phyloP scores from a whole-genome alignment of 2,329 filamentous ascomycete genomes.

The Lizonia empirigonia region DNA sequence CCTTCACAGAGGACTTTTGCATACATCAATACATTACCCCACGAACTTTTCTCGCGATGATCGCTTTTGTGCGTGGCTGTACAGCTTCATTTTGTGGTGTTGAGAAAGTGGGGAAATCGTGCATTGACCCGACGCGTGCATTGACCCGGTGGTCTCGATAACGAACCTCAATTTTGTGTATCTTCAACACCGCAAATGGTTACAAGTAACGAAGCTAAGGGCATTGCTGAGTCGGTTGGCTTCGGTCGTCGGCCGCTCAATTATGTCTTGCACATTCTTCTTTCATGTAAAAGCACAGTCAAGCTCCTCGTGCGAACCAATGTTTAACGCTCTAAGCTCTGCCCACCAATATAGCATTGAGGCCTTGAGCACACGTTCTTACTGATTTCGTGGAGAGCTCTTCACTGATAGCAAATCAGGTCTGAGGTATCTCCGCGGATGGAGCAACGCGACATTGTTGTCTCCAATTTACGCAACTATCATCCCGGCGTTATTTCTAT shows the following conservation, averaged over 20 bases:
- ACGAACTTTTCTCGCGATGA: too few species aligned
- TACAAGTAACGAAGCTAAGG: neutral
- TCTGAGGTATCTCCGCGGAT: constrained; percentile 8
- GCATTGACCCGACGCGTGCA: too few species aligned
- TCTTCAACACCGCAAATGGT: neutral
- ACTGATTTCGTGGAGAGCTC: neutral
- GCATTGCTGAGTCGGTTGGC: neutral
- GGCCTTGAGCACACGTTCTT: constrained; percentile 14
- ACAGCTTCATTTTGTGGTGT: too few species aligned
- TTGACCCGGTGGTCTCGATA: too few species aligned
- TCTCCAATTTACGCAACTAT: constrained; percentile 2
- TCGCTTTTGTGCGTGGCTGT: too few species aligned
- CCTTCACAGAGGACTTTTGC: too few species aligned
- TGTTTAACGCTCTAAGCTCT: neutral
- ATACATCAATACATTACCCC: too few species aligned
- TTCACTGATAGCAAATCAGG: constrained; percentile 10
- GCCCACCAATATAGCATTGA: constrained; percentile 6
- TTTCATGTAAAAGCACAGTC: neutral
- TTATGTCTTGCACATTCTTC: constrained; percentile 4
- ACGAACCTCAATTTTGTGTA: neutral
- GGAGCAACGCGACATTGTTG: neutral
- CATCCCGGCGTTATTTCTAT: constrained; percentile 1
- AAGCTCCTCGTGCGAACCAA: constrained; percentile 6
- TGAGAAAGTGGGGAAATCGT: too few species aligned
- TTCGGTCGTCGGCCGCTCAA: neutral